These are phyloP conservation scores for Dorcoceras hygrometricum DNA, from an alignment of 257 asterid genomes.

Conservation along the genomic window DNA sequence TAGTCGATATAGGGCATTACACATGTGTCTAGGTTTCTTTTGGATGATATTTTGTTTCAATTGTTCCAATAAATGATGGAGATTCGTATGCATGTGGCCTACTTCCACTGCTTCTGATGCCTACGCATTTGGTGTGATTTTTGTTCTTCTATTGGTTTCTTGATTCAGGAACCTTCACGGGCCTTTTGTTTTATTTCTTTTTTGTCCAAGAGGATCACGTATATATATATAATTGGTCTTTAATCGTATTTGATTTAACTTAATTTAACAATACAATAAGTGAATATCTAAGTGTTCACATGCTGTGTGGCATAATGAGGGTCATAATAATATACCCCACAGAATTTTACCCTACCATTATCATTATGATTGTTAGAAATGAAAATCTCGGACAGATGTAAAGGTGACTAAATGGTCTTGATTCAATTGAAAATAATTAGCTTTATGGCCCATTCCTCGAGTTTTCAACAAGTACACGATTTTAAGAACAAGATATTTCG, in stretches of 20 bases:
- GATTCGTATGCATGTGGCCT: too few species aligned
- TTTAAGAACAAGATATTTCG: background rate
- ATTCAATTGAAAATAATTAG: too few species aligned
- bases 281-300: background rate
- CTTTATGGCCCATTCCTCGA: background rate
- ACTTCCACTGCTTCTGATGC: too few species aligned
- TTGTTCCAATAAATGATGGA: too few species aligned
- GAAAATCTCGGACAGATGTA: background rate
- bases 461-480: background rate
- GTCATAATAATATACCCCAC: background rate
- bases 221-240: too few species aligned
- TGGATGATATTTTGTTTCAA: too few species aligned
- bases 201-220: too few species aligned
- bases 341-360: background rate
- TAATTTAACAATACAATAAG: background rate
- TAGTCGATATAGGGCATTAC: background rate
- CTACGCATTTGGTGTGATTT: too few species aligned
- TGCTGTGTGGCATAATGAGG: background rate
- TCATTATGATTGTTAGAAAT: background rate
- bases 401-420: background rate
- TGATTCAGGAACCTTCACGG: too few species aligned
- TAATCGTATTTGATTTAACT: too few species aligned
- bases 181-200: too few species aligned
- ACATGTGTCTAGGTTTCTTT: background rate
- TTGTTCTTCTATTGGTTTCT: too few species aligned